Evolutionary conservation across 768 basidiomycete species (phyloP), one percentile per base, ranked within the genome.

Genomic region (Boletus rex-veris): DNA sequence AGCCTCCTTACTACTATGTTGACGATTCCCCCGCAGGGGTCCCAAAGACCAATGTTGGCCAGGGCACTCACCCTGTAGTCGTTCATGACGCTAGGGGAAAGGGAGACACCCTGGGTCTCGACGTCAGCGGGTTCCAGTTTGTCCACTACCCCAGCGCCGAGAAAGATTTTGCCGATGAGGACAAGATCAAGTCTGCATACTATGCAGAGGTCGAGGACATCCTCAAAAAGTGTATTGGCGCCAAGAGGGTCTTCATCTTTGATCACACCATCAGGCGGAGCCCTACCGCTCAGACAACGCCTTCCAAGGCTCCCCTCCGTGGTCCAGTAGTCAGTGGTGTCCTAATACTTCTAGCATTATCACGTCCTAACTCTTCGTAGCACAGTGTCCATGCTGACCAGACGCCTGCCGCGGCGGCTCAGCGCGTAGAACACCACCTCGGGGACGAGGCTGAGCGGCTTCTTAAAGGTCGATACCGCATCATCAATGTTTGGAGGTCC

Each of bases 401-500:
- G 65, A 77, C 77, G 0, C 71, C 62, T 51, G 58, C 57, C 5
- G 68, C 76, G 0, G 66, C 70, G 7, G 62, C 69, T n/a, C 55
- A 58, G 18, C 74, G 78, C 5, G 76, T 79, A 0, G 59, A 68
- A 19, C 53, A 63, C 15, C 75, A 77, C 40, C 71, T 73, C 19
- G 68, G 68, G 4, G 70, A 67, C 11, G 77, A 78, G 26, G 78
- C 75, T 1, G 73, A 75, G 53, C 70, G 68, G 15, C 70, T 76
- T 18, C 66, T 78, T 48, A 66, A 73, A 51, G 64, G 69, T 12
- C 74, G 77, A 46, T 67, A 71, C 30, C 74, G 73, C 45, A 75
- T 78, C 59, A 75, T 78, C 62, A 78, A 78, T 55, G 72, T 77
- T 45, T 77, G 77, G 77, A 74, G 77, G 58, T 65, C 9, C 42